Evolutionary conservation across 78 protist genomes (phyloP).

Genomic region (Emiliania huxleyi): DNA sequence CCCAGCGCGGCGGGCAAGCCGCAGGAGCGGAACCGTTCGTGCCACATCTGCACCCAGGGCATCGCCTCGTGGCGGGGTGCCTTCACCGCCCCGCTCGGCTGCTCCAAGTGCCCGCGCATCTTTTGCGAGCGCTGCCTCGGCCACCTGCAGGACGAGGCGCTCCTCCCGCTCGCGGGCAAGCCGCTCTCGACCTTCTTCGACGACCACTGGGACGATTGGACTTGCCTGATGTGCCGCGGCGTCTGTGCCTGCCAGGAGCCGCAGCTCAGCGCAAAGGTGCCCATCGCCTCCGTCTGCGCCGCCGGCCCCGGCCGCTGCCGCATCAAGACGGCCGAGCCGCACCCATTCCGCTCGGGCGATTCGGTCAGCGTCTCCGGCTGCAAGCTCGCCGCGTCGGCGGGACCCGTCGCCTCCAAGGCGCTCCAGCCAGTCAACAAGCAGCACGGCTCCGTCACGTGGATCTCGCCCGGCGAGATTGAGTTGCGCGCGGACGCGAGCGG

Average conservation of each 20-base stretch:
- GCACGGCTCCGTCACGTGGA: neutral
- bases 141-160: neutral
- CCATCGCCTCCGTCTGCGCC: neutral
- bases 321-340: neutral
- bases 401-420: neutral
- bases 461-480: neutral
- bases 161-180: neutral
- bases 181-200: neutral
- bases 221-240: neutral
- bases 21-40: neutral
- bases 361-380: neutral
- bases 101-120: neutral
- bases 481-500: neutral
- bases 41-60: neutral
- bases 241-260: neutral
- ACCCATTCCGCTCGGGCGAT: neutral
- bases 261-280: neutral
- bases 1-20: neutral
- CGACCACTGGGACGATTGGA: neutral
- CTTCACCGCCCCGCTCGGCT: neutral
- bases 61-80: neutral
- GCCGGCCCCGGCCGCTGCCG: neutral
- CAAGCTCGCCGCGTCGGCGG: neutral
- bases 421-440: neutral
- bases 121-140: neutral